Percentiles rank a stretch among this genome's conserved stretches.
These are phyloP conservation scores for Trametes elegans DNA, from an alignment of 768 basidiomycete species.

Conservation along the genomic window DNA sequence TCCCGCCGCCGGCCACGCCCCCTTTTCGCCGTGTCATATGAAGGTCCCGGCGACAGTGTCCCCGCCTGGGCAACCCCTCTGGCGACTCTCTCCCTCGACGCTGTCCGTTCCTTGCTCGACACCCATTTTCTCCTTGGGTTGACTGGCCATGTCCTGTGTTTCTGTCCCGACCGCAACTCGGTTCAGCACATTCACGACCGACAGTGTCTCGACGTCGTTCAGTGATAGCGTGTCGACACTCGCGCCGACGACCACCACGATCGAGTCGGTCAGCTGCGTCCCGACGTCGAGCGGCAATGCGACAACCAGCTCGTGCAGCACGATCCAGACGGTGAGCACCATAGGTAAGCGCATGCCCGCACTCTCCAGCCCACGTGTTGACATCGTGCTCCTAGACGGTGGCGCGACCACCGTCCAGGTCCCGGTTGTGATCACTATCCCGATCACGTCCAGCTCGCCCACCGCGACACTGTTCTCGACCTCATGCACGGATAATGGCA, in stretches of 20 bases:
- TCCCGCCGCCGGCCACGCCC: slow-evolving; percentile 15
- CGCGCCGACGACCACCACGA: slow-evolving; percentile 16
- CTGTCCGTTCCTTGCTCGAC: background rate
- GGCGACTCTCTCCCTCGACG: background rate
- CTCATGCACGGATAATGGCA: slow-evolving; percentile 10
- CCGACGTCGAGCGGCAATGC: slow-evolving; percentile 3
- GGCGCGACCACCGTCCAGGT: slow-evolving; percentile 14
- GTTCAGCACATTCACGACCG: slow-evolving; percentile 21
- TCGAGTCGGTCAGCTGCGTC: slow-evolving; percentile 8
- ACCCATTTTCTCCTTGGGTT: background rate
- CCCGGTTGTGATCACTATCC: slow-evolving; percentile 19
- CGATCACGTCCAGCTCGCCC: slow-evolving; percentile 13
- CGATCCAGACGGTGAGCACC: slow-evolving; percentile 15
- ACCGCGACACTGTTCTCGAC: slow-evolving; percentile 23
- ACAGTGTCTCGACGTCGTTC: slow-evolving; percentile 19
- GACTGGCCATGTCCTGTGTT: slow-evolving; percentile 9
- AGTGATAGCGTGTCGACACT: slow-evolving; percentile 16
- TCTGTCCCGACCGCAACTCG: slow-evolving; percentile 19
- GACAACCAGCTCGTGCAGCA: slow-evolving; percentile 11
- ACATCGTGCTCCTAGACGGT: background rate
- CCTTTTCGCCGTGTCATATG: slow-evolving; percentile 4
- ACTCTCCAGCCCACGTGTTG: background rate
- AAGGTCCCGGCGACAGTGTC: background rate
- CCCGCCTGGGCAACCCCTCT: background rate
- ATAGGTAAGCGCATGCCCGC: slow-evolving; percentile 3